phyloP scores from a whole-genome alignment of 139 green algal species.

The Chlorella sorokiniana region DNA sequence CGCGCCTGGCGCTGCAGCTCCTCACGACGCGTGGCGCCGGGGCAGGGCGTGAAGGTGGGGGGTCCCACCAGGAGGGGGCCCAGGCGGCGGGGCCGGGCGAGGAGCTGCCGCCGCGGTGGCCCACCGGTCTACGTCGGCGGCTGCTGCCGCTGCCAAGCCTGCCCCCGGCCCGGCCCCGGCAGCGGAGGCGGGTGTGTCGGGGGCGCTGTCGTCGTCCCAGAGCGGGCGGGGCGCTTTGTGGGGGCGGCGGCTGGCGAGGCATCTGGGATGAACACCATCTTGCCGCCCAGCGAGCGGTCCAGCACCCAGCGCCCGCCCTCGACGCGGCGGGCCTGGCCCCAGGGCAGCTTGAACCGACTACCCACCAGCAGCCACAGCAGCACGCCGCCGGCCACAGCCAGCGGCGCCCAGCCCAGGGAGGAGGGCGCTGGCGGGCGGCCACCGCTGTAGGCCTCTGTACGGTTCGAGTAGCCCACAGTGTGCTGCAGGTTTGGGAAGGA shows the following conservation, averaged over 20 bases:
- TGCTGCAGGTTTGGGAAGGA: not conserved
- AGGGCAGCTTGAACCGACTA: not conserved
- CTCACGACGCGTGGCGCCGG: constrained; percentile 11
- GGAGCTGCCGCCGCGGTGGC: too few species aligned
- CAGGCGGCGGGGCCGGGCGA: too few species aligned
- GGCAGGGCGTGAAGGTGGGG: constrained; percentile 19
- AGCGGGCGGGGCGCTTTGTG: not conserved
- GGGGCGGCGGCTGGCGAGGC: not conserved
- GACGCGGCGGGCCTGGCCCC: not conserved
- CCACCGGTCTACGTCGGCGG: too few species aligned
- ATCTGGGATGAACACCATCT: constrained; percentile 42
- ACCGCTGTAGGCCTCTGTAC: not conserved
- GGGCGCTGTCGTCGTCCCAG: constrained; percentile 14
- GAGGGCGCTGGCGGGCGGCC: not conserved
- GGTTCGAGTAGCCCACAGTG: constrained; percentile 10
- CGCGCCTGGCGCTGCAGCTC: constrained; percentile 33
- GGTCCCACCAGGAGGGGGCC: constrained; percentile 45
- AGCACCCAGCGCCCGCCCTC: constrained; percentile 43
- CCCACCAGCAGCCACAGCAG: constrained; percentile 1
- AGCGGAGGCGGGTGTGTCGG: not conserved
- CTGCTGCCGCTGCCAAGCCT: not conserved
- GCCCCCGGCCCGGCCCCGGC: not conserved
- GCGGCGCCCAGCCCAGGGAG: not conserved
- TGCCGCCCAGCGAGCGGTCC: constrained; percentile 55
- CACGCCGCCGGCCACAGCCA: not conserved